Base-by-base conservation (phyloP, 2,329 filamentous ascomycete genomes). In the Nemania sp. region DNA sequence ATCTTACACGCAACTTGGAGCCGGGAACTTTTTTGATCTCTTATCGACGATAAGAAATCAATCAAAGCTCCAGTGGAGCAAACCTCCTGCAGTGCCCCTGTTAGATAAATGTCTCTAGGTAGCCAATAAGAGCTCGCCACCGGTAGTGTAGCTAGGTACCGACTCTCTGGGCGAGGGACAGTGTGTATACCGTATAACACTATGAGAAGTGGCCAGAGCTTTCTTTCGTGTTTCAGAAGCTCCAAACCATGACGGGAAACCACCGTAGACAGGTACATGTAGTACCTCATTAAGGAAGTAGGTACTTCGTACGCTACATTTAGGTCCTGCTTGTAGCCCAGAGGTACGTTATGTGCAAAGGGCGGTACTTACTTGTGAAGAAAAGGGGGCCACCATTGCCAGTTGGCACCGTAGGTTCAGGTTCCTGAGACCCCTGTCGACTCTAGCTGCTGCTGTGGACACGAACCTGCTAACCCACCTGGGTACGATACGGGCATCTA, bases 1-100 rank as follows among this genome's bases (percentile, higher is more conserved):
- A 48, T 37, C 56, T 35, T 39, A 18, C 47, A 21, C n/a, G 10
- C 25, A 29, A 29, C 13, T 29, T 48, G 49, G 49, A 32, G 53
- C 55, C 13, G 50, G n/a, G n/a, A 63, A 63, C 68, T 70, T 72
- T 72, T 71, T 71, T 69, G 66, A 55, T 39, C 39, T 57, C 60
- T 70, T 71, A 72, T 72, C 69, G 52, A 20, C 39, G 70, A 72
- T 72, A 72, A 72, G 68, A 58, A 49, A 17, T 61, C 39, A 61
- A 64, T 52, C 10, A 20, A n/a, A 18, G 20, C 18, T 4, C 11
- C 20, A 5, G 6, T 21, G 18, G 40, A 43, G 17, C 7, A 29
- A 7, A 29, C 25, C 4, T 29, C 3, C n/a, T n/a, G n/a, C n/a
- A 7, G 25, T 29, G 7, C 25, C 25, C 25, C 25, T 29, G 25